Base-by-base conservation (phyloP, 352 stramenopile genomes). In the Phytophthora uliginosa region DNA sequence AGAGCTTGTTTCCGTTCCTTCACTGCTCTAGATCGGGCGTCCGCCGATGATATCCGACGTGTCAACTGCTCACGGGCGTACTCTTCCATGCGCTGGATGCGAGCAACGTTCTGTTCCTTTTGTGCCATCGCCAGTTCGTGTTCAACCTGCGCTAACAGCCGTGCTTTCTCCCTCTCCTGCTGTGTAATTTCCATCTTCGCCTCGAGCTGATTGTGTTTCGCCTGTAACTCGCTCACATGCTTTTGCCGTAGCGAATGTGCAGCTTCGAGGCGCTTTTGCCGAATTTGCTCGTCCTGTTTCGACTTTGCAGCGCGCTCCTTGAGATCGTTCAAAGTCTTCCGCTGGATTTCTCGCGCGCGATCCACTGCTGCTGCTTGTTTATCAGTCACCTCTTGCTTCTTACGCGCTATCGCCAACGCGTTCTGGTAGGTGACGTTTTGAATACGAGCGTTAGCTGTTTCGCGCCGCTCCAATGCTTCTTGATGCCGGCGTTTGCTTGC, bases 31-130 rank as follows among this genome's bases (percentile, higher is more conserved):
- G 81, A 93, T 22, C 84, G 77, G 17, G 78, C 80, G 66, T 95
- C 88, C 34, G 88, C 84, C 1, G 85, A 81, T 10, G 81, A 42
- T 20, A 95, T 94, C 9, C 77, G 74, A 26, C 79, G 75, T 7
- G 90, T 51, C 50, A 92, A 78, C 38, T 93, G 82, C 38, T 84
- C 45, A 0, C 86, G 86, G 40, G 83, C 84, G 64, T 94, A 94
- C 52, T 84, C 82, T 6, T 93, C 85, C 45, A 93, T 83, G 17
- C 87, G 77, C 59, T 93, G 91, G 67, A 95, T 81, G 8, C 88
- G 85, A 60, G 90, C 83, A 26, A 94, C 85, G 13, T 90, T 94
- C 28, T 92, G 73, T 45, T 86, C 75, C 55, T 90, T 91, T 53
- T 93, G 85, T 31, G 91, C 71, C 13, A 81, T 56, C 33, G 63